Conservation (phyloP, 129 eudicot genomes). For the Heracleum sosnowskyi region DNA sequence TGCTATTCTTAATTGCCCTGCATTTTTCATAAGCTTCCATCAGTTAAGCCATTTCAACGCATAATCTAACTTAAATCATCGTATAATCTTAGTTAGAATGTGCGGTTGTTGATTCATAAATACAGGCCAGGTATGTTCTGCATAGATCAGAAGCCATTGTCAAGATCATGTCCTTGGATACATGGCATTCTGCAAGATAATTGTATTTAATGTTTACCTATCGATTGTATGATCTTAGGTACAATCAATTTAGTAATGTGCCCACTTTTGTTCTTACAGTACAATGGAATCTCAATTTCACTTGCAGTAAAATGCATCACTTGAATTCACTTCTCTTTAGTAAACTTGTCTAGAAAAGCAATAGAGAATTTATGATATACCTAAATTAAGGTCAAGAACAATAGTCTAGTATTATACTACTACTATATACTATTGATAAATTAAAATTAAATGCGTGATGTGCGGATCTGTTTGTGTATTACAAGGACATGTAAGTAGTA, state of each 20-base stretch:
- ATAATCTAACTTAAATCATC: neutral
- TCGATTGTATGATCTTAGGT: neutral
- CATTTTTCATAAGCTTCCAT: constrained; percentile 13
- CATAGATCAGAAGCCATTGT: constrained; percentile 25
- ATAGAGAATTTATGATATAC: neutral
- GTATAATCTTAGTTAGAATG: neutral
- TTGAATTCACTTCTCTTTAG: neutral
- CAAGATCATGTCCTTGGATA: constrained; percentile 13
- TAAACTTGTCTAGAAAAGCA: neutral
- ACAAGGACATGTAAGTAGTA: constrained; percentile 24
- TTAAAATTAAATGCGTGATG: constrained; percentile 12
- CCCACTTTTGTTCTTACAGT: neutral
- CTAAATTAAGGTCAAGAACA: neutral
- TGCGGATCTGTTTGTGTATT: constrained; percentile 21
- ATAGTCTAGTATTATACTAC: neutral
- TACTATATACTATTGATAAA: neutral
- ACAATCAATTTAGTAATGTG: neutral
- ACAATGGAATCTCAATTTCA: neutral
- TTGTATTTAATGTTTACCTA: neutral
- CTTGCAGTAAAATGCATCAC: neutral
- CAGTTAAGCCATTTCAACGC: neutral
- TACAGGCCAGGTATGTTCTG: constrained; percentile 28
- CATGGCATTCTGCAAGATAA: neutral
- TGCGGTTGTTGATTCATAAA: neutral
- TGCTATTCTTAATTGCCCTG: constrained; percentile 62